Conservation (phyloP, 2,329 filamentous ascomycete species). For the Chaetomium strumarium region DNA sequence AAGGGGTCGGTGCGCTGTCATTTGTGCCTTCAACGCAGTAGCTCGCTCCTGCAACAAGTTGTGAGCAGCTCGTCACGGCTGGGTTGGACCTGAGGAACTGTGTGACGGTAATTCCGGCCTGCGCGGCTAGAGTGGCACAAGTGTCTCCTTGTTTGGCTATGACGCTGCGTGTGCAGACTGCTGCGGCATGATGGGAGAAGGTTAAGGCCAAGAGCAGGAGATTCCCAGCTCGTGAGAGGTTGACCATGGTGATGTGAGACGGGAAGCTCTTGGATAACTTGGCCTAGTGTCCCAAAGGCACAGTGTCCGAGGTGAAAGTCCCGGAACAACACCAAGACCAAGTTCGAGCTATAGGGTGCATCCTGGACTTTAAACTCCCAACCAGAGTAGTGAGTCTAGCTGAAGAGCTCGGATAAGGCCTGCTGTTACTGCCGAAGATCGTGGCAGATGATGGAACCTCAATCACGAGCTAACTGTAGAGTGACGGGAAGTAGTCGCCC, state of each 20-base stretch:
- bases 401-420: neutral
- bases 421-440: neutral
- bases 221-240: neutral
- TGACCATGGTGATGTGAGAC: conserved; percentile 1
- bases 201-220: conserved; percentile 9
- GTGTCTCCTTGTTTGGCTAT: conserved; percentile 26
- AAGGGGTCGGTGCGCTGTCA: conserved; percentile 1
- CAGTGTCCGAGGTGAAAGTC: neutral
- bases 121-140: conserved; percentile 21
- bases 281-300: neutral
- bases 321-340: neutral
- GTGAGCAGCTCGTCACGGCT: conserved; percentile 18
- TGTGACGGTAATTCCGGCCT: conserved; percentile 23
- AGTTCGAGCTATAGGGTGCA: neutral
- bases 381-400: too few relatives aligned
- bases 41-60: conserved; percentile 11
- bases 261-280: too few relatives aligned
- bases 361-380: neutral
- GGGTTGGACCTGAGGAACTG: conserved; percentile 23
- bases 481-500: neutral
- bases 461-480: neutral
- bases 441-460: neutral
- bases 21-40: conserved; percentile 22
- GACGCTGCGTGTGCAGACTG: conserved; percentile 20
- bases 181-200: conserved; percentile 8